Evolutionary conservation across 352 stramenopile species (phyloP), one percentile per base, ranked within the genome.

Genomic region (Globisporangium camurandrum): DNA sequence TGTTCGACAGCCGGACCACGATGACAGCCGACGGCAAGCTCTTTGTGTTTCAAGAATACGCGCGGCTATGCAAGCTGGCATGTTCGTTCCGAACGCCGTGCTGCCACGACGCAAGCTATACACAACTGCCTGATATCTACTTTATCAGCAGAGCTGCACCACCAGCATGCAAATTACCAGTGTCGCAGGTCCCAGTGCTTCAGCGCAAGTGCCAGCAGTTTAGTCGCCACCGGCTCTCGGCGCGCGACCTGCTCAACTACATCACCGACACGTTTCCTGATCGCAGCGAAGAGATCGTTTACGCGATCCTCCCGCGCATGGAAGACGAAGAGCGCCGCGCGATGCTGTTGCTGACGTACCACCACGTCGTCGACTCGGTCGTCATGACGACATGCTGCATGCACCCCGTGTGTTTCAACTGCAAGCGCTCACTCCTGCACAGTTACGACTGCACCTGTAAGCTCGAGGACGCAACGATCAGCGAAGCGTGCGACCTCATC

Each of bases 241-340:
- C n/a, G n/a, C n/a, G n/a, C n/a, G n/a, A n/a, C n/a, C n/a, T n/a
- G n/a, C n/a, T n/a, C n/a, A n/a, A n/a, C n/a, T n/a, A n/a, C n/a
- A n/a, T n/a, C n/a, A n/a, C n/a, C n/a, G n/a, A n/a, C n/a, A n/a
- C n/a, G n/a, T n/a, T n/a, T n/a, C n/a, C n/a, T n/a, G n/a, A n/a
- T n/a, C n/a, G n/a, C n/a, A n/a, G n/a, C n/a, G n/a, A n/a, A n/a
- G n/a, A n/a, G n/a, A n/a, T n/a, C 67, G 27, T 85, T 34, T 44
- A 83, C 11, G 52, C 51, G 3, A 63, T 66, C 31, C 79, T 75
- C 34, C 26, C 51, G 1, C n/a, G n/a, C n/a, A n/a, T n/a, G n/a
- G n/a, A n/a, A n/a, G 73, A 85, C 49, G 73, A 85, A 43, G 70
- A 85, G 43, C 70, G 73, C 1, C 73, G 68, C 16, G 70, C 70